Base-by-base conservation (phyloP, 306 rosid species). In the Lathyrus oleraceus region DNA sequence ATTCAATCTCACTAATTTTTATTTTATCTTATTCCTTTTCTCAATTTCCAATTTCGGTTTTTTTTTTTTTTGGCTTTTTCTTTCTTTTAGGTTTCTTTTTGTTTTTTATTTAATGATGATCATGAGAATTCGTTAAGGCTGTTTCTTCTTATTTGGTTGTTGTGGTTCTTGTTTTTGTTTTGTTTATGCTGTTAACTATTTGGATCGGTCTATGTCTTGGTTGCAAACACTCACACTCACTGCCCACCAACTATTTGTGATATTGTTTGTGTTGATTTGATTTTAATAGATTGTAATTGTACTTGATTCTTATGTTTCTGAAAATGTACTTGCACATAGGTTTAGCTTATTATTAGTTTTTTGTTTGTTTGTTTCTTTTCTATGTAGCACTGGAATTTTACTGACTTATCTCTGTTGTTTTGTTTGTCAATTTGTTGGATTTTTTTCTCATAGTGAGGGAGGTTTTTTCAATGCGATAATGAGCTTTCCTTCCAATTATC, bases 381-480 rank as follows among this genome's bases (percentile, higher is more conserved):
- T 44, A 15, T 42, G 10, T 48, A 51, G 44, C 47, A 42, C 35
- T 72, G 53, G 51, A 39, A 27, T 47, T 53, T 61, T 45, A 35
- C 79, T 72, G 54, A 83, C 62, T 0, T 5, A 3, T 63, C 12
- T 58, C 39, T 43, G 62, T 8, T 72, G 64, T 65, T 68, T 21
- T 76, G 75, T 73, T 57, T 73, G 20, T 45, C 14, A 25, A 19
- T 40, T 63, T 10, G 5, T 25, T 81, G 44, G 17, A 76, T 45
- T 80, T 19, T 27, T 38, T 76, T 23, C 76, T 87, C 1, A 70
- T 68, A 94, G 98, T 3, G 98, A 94, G 74, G 98, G 98, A 14
- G 98, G 98, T 3, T 94, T 88, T 81, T 94, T 94, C 86, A 94
- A 94, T 65, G 97, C 98, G 35, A 90, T 90, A 3, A 94, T 94